Base-by-base conservation (phyloP, 2,329 filamentous ascomycete genomes). In the Fusarium chlamydosporum region DNA sequence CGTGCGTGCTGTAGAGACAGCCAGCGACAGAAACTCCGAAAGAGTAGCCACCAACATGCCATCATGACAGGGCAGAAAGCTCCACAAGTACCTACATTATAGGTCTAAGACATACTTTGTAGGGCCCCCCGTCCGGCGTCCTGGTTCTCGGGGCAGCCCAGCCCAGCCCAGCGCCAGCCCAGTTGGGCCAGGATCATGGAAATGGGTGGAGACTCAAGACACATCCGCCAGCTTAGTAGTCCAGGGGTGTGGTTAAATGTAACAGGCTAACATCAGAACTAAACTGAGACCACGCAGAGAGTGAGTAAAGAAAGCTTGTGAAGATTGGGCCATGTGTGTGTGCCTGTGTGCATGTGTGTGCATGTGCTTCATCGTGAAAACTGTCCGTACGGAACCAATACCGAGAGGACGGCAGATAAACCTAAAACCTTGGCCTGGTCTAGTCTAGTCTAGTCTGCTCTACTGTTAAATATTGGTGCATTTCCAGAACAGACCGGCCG, bases 81-180 rank as follows among this genome's bases (percentile, higher is more conserved):
- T 54, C 35, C 23, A 31, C 35, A 42, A 18, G 23, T 27, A 40
- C 56, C 35, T 40, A 34, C 20, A 27, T 12, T 26, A 41, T 18
- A 41, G 20, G 40, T 13, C 23, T 26, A 37, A 55, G 33, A 41
- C 55, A 29, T 51, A 61, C 31, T 34, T 33, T 47, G 18, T 47
- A 47, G 18, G 56, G 40, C 56, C 68, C 68, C 71, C 70, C 70
- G 72, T 67, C 47, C 47, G 38, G 47, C 13, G 59, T 74, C 72
- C 72, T 60, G 72, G 72, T 74, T 72, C 65, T 72, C 65, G 72
- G 72, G 50, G 72, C 72, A 69, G 61, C 50, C 68, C 58, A 67
- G 66, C 54, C 48, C 26, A 35, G 45, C 18, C 38, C n/a, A 18
- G 37, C 11, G n/a, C 37, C 23, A 42, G 13, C 40, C 40, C 23